Percentiles rank a stretch among this genome's conserved stretches.
Conservation (phyloP, 352 stramenopile species). For the Phytopythium montanum region DNA sequence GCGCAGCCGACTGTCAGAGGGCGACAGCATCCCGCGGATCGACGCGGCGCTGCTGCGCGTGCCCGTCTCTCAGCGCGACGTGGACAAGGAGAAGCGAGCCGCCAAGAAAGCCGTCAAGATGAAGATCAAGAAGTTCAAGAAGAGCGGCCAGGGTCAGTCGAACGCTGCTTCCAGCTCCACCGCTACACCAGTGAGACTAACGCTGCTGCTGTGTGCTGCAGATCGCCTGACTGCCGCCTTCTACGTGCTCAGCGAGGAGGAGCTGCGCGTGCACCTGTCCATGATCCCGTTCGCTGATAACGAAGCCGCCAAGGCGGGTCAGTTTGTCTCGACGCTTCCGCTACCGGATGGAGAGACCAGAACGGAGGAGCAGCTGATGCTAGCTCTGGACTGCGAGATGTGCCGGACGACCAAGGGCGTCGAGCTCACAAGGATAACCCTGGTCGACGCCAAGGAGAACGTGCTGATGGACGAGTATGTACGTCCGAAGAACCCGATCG, state of each 20-base stretch:
- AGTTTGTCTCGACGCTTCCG: constrained; percentile 43
- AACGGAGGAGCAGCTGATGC: constrained; percentile 38
- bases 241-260: constrained; percentile 64
- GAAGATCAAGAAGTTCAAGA: constrained; percentile 89
- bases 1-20: constrained; percentile 50
- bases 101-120: constrained; percentile 83
- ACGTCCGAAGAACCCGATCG: constrained; percentile 71
- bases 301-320: constrained; percentile 16
- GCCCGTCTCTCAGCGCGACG: constrained; percentile 67
- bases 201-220: constrained; percentile 11
- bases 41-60: constrained; percentile 67
- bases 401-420: constrained; percentile 82
- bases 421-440: constrained; percentile 72
- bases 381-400: constrained; percentile 88
- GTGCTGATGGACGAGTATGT: constrained; percentile 81
- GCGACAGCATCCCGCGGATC: constrained; percentile 73
- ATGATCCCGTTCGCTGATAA: constrained; percentile 50
- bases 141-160: constrained; percentile 34
- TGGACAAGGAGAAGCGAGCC: constrained; percentile 72
- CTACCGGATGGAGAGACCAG: constrained; percentile 28
- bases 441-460: constrained; percentile 65
- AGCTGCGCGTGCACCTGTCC: constrained; percentile 50
- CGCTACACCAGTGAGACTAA: constrained; percentile 1
- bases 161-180: neutral
- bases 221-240: constrained; percentile 66